Conservation (phyloP, 129 eudicot genomes). For the Erigeron canadensis region DNA sequence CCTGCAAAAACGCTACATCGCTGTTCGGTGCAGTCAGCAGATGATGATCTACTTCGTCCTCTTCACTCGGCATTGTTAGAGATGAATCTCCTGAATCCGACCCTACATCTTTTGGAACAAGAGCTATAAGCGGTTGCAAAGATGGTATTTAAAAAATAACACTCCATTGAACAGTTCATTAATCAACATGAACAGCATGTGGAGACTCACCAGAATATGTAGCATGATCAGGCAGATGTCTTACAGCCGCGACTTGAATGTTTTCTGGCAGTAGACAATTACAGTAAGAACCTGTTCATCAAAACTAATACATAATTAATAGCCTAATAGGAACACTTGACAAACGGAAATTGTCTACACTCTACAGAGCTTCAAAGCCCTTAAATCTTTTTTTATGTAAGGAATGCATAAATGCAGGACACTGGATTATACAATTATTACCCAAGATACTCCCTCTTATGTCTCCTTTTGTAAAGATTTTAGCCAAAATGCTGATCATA, state of each 20-base stretch:
- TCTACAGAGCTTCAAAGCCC: not conserved
- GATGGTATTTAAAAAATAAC: not conserved
- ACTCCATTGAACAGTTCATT: not conserved
- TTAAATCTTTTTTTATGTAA: not conserved
- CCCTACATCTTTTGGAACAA: conserved; percentile 47
- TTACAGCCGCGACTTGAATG: conserved; percentile 71
- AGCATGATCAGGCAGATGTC: conserved; percentile 69
- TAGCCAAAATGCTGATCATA: not conserved
- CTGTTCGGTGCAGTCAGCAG: conserved; percentile 47
- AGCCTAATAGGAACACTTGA: not conserved
- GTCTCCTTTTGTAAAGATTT: not conserved
- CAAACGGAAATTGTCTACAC: not conserved
- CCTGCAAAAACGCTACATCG: conserved; percentile 77
- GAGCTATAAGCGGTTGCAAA: not conserved
- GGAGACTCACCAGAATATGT: conserved; percentile 53
- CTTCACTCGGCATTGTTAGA: conserved; percentile 55
- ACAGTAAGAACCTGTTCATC: conserved; percentile 79
- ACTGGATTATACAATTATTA: not conserved
- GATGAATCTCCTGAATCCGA: conserved; percentile 57
- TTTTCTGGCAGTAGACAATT: conserved; percentile 87
- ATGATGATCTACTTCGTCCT: conserved; percentile 77
- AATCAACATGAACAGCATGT: not conserved
- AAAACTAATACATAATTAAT: not conserved
- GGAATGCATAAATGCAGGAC: not conserved
- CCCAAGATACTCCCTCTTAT: not conserved